phyloP scores from a whole-genome alignment of 1,139 yeast genomes.

The Lodderomyces oxycetoniae region DNA sequence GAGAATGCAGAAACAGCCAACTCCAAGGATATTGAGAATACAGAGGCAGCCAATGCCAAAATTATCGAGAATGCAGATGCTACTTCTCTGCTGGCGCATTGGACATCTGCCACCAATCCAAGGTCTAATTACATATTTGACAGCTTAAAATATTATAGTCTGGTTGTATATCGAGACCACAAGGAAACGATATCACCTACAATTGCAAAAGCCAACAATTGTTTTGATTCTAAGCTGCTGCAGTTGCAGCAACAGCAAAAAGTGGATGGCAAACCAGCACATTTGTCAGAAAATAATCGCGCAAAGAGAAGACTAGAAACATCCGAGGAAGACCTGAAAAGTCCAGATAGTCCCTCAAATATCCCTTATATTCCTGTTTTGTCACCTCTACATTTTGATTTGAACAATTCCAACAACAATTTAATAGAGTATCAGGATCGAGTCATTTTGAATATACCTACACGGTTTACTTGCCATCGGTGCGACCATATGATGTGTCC shows the following conservation, averaged over 20 bases:
- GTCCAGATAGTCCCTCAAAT: slow-evolving; percentile 3
- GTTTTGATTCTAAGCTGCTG: slow-evolving; percentile 7
- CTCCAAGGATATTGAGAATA: background rate
- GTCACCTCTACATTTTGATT: slow-evolving; percentile 10
- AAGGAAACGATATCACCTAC: slow-evolving; percentile 7
- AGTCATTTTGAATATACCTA: slow-evolving; percentile 20
- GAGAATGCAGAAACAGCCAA: background rate
- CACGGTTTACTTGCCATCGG: slow-evolving; percentile 42
- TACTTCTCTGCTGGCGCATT: slow-evolving; percentile 4
- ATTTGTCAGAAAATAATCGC: background rate
- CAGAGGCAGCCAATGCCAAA: background rate
- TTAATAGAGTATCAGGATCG: slow-evolving; percentile 11
- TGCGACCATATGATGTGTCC: slow-evolving; percentile 55
- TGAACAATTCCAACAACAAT: slow-evolving; percentile 5
- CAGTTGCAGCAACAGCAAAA: slow-evolving; percentile 1
- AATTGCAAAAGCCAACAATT: slow-evolving; percentile 4
- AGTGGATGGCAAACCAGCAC: background rate
- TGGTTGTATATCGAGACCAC: slow-evolving; percentile 23
- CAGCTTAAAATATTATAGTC: slow-evolving; percentile 28
- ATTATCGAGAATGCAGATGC: no score
- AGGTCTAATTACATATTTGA: slow-evolving; percentile 11
- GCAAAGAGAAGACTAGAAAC: background rate
- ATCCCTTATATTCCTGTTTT: slow-evolving; percentile 8
- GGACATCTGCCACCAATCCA: slow-evolving; percentile 5
- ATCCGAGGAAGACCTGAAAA: background rate